These are phyloP conservation scores for Lipomyces mesembrius DNA, from an alignment of 805 yeast species.

Conservation along the genomic window DNA sequence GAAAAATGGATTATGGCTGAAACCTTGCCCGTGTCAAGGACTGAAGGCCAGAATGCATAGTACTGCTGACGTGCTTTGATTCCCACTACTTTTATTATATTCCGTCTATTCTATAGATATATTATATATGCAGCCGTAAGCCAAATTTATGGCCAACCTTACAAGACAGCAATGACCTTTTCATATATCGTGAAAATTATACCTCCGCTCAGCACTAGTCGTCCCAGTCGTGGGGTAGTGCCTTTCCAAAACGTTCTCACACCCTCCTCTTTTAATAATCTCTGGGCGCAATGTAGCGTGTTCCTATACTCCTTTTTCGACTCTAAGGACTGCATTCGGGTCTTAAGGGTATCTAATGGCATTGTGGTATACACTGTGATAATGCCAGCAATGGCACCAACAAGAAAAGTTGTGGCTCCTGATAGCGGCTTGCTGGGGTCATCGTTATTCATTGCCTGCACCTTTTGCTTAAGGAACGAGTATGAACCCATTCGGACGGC, in stretches of 20 bases:
- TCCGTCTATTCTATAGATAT: neutral
- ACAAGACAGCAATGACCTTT: slow-evolving; percentile 61
- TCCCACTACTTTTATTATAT: neutral
- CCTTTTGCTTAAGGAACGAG: slow-evolving; percentile 69
- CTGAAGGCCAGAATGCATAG: too few relatives aligned
- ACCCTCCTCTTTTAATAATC: slow-evolving; percentile 85
- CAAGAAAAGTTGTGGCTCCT: slow-evolving; percentile 77
- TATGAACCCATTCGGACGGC: slow-evolving; percentile 94
- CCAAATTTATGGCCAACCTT: neutral
- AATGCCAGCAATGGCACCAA: slow-evolving; percentile 89
- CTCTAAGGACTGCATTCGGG: slow-evolving; percentile 94
- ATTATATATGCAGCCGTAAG: neutral
- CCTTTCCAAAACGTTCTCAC: slow-evolving; percentile 94
- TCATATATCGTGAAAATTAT: slow-evolving; percentile 96
- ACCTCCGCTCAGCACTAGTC: slow-evolving; percentile 92
- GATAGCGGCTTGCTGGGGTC: slow-evolving; percentile 76
- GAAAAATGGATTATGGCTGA: too few relatives aligned
- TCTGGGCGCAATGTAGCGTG: slow-evolving; percentile 80
- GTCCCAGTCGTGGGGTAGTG: slow-evolving; percentile 94
- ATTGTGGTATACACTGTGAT: slow-evolving; percentile 90
- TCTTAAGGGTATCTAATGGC: slow-evolving; percentile 96
- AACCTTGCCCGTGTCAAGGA: too few relatives aligned
- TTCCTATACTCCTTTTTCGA: slow-evolving; percentile 71
- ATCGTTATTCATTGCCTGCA: slow-evolving; percentile 24
- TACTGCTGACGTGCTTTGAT: neutral